Base-by-base conservation (phyloP, 768 basidiomycete genomes). In the Cystoderma amianthinum region DNA sequence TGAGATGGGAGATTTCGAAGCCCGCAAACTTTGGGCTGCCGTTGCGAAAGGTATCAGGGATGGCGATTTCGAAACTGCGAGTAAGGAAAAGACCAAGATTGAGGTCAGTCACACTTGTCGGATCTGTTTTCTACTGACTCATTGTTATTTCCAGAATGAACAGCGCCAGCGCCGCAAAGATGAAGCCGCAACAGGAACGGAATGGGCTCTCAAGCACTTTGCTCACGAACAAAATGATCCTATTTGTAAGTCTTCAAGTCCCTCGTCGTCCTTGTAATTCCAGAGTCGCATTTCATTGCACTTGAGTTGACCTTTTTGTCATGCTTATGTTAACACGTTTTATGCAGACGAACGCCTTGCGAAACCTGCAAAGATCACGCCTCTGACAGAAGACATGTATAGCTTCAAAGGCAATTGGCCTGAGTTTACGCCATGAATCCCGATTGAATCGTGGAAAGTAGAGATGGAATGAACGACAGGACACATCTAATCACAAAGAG, bases 1-100 rank as follows among this genome's bases (percentile, higher is more conserved):
- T 16, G 68, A 71, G 44, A 81, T 85, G 64, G 74, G 73, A n/a
- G 81, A 85, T 51, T 92, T 78, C 69, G 95, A 99, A 70, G 92
- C 83, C 44, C 70, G 95, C 51, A 72, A 71, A 52, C 65, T 96
- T 44, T 98, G 95, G 95, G 61, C 67, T 47, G 69, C 74, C 36
- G 95, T 97, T 17, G 83, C 93, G 16, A 86, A 85, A 57, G 95
- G 95, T 11, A 98, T 98, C 45, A 66, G 85, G 42, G 85, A 83
- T 44, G 87, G 89, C 11, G 90, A 97, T 55, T 98, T 92, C 56
- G 95, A 99, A 39, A 63, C 70, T n/a, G 95, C 95, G 3, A 84
- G 84, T 45, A 68, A 62, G 49, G 95, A 93, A 58, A 97, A 99
- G 79, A 74, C 71, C 36, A 74, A 80, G 61, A 92, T 98, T 36